Evolutionary conservation across 2,329 filamentous ascomycete species (phyloP).

Genomic region (Fonsecaea pedrosoi): DNA sequence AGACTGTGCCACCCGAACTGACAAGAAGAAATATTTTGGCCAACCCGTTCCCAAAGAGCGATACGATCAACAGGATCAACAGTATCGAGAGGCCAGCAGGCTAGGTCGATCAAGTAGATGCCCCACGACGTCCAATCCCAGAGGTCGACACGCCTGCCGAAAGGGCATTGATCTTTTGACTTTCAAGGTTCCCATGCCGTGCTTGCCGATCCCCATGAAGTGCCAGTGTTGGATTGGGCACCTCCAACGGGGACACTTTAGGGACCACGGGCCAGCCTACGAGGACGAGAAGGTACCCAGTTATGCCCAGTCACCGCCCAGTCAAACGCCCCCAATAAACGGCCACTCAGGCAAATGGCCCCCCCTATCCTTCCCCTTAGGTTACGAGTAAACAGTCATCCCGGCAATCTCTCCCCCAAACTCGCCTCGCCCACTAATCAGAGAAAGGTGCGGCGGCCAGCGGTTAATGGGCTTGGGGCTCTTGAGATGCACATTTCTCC

Average conservation of each 20-base stretch:
- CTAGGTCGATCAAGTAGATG: not conserved
- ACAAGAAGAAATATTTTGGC: not conserved
- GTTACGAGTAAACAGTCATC: not conserved
- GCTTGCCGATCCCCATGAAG: not conserved
- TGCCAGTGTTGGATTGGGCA: not conserved
- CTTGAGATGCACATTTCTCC: not conserved
- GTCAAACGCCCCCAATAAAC: not conserved
- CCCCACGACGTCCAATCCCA: not conserved
- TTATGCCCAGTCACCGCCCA: not conserved
- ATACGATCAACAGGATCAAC: not conserved
- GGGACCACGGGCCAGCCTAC: not conserved
- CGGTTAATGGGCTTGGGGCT: not conserved
- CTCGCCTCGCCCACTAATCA: slow-evolving; percentile 7
- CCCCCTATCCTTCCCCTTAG: not conserved
- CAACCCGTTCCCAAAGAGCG: not conserved
- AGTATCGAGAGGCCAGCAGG: not conserved
- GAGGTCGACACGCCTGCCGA: slow-evolving; percentile 1
- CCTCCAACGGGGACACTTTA: too few species aligned
- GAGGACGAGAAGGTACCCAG: too few species aligned
- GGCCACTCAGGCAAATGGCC: not conserved
- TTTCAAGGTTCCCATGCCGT: not conserved
- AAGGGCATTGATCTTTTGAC: not conserved
- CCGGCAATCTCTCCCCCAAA: not conserved
- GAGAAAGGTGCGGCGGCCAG: not conserved
- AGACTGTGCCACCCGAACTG: not conserved